Base-by-base conservation (phyloP, 129 eudicot genomes). In the Flaveria ramosissima region DNA sequence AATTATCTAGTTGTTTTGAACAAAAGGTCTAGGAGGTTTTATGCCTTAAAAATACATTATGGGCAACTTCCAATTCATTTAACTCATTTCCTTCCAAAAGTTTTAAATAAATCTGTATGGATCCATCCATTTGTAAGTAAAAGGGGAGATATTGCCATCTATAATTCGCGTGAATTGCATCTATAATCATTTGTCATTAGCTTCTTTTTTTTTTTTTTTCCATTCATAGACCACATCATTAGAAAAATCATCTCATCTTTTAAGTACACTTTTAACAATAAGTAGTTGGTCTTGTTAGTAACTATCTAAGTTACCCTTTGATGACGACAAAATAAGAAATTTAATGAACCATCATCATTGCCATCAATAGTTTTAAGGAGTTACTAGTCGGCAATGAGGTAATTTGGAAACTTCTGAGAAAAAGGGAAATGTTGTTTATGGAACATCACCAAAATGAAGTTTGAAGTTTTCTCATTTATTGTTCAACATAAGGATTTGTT, bases 361-460 rank as follows among this genome's bases (percentile, higher is more conserved):
- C 61, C 46, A 74, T 23, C 52, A 72, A 43, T 60, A 43, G 14
- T 71, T 26, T 71, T 50, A 15, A 3, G 23, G 26, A 71, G 9
- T 50, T 71, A 48, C 26, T 13, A 41, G 15, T 16, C 30, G 19
- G 36, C 23, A 48, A 70, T 45, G 19, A 6, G 50, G 50, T 39
- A 56, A 56, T 12, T 41, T 61, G n/a, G 57, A 21, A 60, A 74
- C 46, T 63, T 36, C 8, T 74, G 0, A 7, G 19, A 21, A 60
- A 45, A 53, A 3, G 64, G 26, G 51, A 53, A 45, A 14, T 9
- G 23, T 45, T 45, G 12, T 72, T 39, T 41, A 8, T 59, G 55
- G 51, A 17, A 21, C 77, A 57, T 60, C 65, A 9, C 52, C 26
- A 62, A 46, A 75, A 9, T 62, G 59, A 36, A 36, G 36, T 30